Percentiles rank a stretch among this genome's conserved stretches.
These are phyloP conservation scores for Naganishia sp. DNA, from an alignment of 1,284 basidiomycete species.

Conservation along the genomic window DNA sequence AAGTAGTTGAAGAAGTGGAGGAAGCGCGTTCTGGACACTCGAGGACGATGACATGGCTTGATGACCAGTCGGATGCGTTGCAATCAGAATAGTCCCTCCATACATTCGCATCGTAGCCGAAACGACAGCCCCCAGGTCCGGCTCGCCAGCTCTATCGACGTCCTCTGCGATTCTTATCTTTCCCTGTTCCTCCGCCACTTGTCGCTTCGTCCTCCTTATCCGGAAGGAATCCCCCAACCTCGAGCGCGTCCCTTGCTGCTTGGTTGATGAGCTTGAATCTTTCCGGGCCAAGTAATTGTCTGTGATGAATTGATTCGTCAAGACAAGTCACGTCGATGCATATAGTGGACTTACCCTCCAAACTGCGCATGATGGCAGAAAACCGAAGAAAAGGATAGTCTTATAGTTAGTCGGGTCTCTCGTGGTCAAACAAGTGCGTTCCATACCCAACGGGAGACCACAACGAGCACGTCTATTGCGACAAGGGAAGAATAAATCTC, in stretches of 20 bases:
- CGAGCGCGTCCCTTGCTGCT: conserved; percentile 80
- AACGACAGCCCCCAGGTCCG: background rate
- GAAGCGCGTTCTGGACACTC: too few relatives aligned
- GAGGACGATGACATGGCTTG: too few relatives aligned
- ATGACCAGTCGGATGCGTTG: too few relatives aligned
- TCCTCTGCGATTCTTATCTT: conserved; percentile 21
- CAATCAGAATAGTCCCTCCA: too few relatives aligned
- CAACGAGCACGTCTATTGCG: conserved; percentile 68
- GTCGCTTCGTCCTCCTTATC: conserved; percentile 27
- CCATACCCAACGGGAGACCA: conserved; percentile 61
- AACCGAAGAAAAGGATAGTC: conserved; percentile 6
- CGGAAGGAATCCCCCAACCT: conserved; percentile 76
- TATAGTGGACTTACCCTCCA: conserved; percentile 57
- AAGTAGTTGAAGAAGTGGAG: too few relatives aligned
- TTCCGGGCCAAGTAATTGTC: conserved; percentile 76
- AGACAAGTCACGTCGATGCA: background rate
- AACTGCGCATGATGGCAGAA: conserved; percentile 59
- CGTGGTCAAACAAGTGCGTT: conserved; percentile 33
- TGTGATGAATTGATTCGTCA: conserved; percentile 20
- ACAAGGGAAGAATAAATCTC: background rate
- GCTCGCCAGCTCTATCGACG: background rate
- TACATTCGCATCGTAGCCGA: too few relatives aligned
- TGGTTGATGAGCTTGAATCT: conserved; percentile 92
- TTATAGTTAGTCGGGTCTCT: conserved; percentile 11
- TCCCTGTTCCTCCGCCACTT: background rate